Conservation (phyloP, 2,329 filamentous ascomycete species). For the Emmonsia crescens region DNA sequence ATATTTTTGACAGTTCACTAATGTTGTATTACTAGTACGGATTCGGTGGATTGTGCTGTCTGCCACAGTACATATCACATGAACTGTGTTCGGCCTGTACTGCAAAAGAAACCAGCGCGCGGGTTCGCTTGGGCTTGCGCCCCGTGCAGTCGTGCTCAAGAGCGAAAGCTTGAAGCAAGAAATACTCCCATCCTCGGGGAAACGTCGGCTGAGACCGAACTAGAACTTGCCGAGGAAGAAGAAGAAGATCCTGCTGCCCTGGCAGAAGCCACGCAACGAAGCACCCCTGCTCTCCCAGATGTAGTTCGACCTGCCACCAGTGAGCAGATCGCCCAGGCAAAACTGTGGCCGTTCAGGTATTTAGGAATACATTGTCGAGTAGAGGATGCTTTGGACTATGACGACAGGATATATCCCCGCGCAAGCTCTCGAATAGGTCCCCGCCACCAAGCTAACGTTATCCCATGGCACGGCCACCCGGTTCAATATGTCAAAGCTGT, state of each 20-base stretch:
- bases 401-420: constrained; percentile 93
- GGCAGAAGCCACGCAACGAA: constrained; percentile 30
- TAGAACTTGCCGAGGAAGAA: constrained; percentile 59
- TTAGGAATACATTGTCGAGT: constrained; percentile 90
- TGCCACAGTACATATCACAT: constrained; percentile 96
- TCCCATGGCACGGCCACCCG: constrained; percentile 73
- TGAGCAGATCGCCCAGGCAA: constrained; percentile 84
- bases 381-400: constrained; percentile 91
- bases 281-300: constrained; percentile 39
- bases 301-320: constrained; percentile 54
- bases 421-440: constrained; percentile 87
- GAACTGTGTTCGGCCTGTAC: constrained; percentile 85
- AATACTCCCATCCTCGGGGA: constrained; percentile 64
- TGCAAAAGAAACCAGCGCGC: constrained; percentile 91
- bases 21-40: constrained; percentile 51
- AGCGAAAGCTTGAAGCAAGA: constrained; percentile 80
- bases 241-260: constrained; percentile 58
- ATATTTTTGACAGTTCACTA: constrained; percentile 10
- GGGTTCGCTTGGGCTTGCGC: constrained; percentile 98
- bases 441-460: constrained; percentile 78
- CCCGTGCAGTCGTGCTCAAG: constrained; percentile 89
- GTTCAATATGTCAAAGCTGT: constrained; percentile 84
- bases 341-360: constrained; percentile 93
- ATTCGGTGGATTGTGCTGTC: constrained; percentile 94
- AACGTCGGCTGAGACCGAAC: constrained; percentile 44